Base-by-base conservation (phyloP, 2,329 filamentous ascomycete genomes). In the Dactylellina cionopaga region DNA sequence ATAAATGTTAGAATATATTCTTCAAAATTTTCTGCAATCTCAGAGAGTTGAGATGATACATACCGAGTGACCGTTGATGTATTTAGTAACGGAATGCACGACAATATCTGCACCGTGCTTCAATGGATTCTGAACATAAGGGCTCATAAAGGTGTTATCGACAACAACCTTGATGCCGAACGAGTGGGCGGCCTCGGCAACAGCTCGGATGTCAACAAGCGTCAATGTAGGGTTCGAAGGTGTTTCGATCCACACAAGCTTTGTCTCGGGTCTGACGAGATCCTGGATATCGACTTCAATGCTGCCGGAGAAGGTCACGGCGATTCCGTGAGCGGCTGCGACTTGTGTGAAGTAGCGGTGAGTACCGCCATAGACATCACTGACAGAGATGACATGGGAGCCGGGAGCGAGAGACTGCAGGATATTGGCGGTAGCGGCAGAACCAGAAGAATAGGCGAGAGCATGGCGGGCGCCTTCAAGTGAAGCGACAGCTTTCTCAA, bases 311-410 rank as follows among this genome's bases (percentile, higher is more conserved):
- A 99, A 99, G 52, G 94, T 96, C 74, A 98, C 95, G 77, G 90
- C 88, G 60, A 99, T 92, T 78, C 94, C 92, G 81, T 99, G 95
- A 24, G 95, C 92, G 78, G 92, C 89, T 65, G 95, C 95, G 54
- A 98, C 95, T 83, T 97, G 93, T 76, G 95, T 99, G 85, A 99
- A 99, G 85, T 99, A 99, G 78, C 95, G 87, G 83, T 99, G 95
- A 41, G 95, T 99, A 77, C 95, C 95, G 77, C 95, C 95, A 81
- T 99, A 99, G 77, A 99, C 93, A 81, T 99, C 95, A 46, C 92
- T 96, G 49, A 99, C 92, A 74, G 92, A 97, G 77, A 99, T 89
- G 78, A 99, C 92, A 83, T 99, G 95, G 49, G 92, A 95, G 74
- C 92, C 93, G 10, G 90, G 86, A 22, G 94, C 92, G 66, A 99